phyloP scores from a whole-genome alignment of 768 basidiomycete species.

The Cantharellus anzutake region DNA sequence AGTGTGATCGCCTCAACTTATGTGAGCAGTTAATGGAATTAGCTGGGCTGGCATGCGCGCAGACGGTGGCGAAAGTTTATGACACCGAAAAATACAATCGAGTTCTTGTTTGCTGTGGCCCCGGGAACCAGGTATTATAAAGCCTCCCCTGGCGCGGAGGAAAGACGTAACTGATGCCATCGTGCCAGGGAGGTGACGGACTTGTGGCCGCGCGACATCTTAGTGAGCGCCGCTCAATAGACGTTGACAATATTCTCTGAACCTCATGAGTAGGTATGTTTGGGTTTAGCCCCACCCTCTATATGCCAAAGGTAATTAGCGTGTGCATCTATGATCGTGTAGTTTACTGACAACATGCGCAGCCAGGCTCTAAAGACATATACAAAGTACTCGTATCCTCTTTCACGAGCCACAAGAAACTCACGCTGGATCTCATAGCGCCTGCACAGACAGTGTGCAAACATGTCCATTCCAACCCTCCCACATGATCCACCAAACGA shows the following conservation, averaged over 20 bases:
- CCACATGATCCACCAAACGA: conserved; percentile 23
- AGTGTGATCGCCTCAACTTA: not conserved
- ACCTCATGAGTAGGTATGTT: conserved; percentile 47
- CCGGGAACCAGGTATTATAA: conserved; percentile 68
- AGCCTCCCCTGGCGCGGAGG: not conserved
- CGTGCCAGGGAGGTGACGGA: conserved; percentile 64
- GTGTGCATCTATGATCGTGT: not conserved
- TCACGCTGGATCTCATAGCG: conserved; percentile 26
- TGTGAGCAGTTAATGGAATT: conserved; percentile 77
- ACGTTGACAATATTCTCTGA: not conserved
- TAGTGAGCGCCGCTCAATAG: conserved; percentile 25
- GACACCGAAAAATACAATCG: conserved; percentile 42
- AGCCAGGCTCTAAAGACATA: conserved; percentile 87
- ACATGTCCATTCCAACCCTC: conserved; percentile 67
- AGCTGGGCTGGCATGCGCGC: conserved; percentile 86
- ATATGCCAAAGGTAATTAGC: conserved; percentile 68
- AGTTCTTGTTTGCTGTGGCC: conserved; percentile 91
- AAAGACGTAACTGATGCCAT: not conserved
- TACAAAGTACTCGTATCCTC: conserved; percentile 38
- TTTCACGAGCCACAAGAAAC: not conserved
- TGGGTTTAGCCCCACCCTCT: conserved; percentile 74
- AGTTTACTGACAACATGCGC: not conserved
- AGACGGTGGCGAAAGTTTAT: conserved; percentile 66
- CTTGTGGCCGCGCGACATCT: conserved; percentile 92
- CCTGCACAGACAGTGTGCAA: conserved; percentile 69